Conservation (phyloP, 768 basidiomycete species). For the Boletus sensibilis region DNA sequence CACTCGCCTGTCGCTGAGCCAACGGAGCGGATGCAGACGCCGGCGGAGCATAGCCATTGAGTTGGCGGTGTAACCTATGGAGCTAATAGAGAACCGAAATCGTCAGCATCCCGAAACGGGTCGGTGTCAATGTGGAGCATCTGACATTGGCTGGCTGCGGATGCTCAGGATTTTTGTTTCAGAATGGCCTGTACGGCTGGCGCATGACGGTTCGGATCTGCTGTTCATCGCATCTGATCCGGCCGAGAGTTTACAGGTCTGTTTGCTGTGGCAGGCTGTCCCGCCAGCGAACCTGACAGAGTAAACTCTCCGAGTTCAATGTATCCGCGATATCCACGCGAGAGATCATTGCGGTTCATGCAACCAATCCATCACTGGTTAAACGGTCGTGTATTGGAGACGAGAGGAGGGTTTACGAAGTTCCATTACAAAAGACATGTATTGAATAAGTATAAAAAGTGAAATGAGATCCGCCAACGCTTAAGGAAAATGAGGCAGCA, state of each 20-base stretch:
- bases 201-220: conserved; percentile 53
- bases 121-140: neutral
- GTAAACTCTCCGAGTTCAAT: too few species aligned
- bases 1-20: neutral
- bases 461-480: neutral
- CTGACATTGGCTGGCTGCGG: too few species aligned
- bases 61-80: neutral
- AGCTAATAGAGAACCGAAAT: neutral
- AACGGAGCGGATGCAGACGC: conserved; percentile 31
- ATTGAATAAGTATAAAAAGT: conserved; percentile 12
- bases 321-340: neutral
- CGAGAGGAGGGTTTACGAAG: neutral
- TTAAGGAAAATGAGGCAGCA: neutral
- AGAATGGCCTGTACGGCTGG: neutral
- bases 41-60: conserved; percentile 42
- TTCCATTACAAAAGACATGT: conserved; percentile 39
- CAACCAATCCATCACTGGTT: too few species aligned
- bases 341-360: neutral
- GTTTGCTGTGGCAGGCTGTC: neutral
- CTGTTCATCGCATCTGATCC: conserved; percentile 49
- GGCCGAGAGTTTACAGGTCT: conserved; percentile 38
- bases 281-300: neutral
- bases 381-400: neutral
- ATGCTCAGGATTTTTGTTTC: too few species aligned
- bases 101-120: neutral